Evolutionary conservation across 2,329 filamentous ascomycete genomes (phyloP).

Genomic region (Beauveria rudraprayagi): DNA sequence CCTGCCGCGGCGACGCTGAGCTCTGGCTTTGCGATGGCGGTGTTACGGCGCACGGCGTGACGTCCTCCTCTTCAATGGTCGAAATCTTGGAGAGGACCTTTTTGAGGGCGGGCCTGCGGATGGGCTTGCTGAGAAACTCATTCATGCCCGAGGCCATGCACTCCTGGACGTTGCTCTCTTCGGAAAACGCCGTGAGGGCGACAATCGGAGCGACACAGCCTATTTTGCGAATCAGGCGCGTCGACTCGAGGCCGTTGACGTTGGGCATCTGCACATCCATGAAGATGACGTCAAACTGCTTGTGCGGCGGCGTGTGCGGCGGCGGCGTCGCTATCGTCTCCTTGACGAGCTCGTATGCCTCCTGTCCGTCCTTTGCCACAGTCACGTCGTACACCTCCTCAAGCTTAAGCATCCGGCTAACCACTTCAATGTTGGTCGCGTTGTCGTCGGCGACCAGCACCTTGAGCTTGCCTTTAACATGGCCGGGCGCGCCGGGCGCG

Average conservation of each 20-base stretch:
- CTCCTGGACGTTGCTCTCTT: slow-evolving; percentile 81
- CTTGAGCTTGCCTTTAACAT: slow-evolving; percentile 44
- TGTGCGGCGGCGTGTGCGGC: slow-evolving; percentile 46
- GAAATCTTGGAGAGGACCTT: slow-evolving; percentile 79
- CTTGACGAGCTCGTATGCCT: slow-evolving; percentile 81
- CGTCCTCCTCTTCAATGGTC: slow-evolving; percentile 64
- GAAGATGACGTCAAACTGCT: slow-evolving; percentile 79
- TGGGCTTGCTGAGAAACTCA: slow-evolving; percentile 74
- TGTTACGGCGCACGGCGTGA: background rate
- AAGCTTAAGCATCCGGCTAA: slow-evolving; percentile 60
- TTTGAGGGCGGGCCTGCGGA: slow-evolving; percentile 73
- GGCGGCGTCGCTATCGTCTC: slow-evolving; percentile 49
- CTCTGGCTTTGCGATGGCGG: background rate
- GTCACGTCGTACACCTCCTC: slow-evolving; percentile 79
- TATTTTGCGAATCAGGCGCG: slow-evolving; percentile 74
- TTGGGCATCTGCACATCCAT: slow-evolving; percentile 98
- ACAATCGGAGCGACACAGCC: slow-evolving; percentile 86
- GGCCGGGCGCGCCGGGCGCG: background rate
- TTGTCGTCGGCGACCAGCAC: slow-evolving; percentile 77
- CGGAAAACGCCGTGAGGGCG: slow-evolving; percentile 80
- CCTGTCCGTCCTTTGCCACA: slow-evolving; percentile 77
- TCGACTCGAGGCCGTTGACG: slow-evolving; percentile 80
- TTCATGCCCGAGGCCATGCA: slow-evolving; percentile 89
- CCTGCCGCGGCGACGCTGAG: background rate
- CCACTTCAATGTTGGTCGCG: slow-evolving; percentile 49